phyloP scores from a whole-genome alignment of 441 rosid genomes.

The Pelargonium citronellum region DNA sequence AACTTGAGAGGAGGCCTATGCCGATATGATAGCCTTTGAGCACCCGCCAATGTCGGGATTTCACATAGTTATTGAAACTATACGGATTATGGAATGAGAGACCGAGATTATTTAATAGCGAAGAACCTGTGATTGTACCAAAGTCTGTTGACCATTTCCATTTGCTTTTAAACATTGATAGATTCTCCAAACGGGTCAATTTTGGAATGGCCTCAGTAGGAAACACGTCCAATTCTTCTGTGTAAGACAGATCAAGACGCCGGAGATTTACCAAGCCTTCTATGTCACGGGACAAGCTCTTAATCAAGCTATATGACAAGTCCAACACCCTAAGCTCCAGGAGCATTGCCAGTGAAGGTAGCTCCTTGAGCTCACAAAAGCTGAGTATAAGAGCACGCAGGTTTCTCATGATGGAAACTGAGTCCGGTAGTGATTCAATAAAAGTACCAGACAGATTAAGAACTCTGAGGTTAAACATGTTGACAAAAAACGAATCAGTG shows the following conservation, averaged over 20 bases:
- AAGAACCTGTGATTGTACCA: constrained; percentile 13
- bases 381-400: constrained; percentile 12
- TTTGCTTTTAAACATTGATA: constrained; percentile 20
- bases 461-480: constrained; percentile 13
- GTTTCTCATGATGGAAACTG: constrained; percentile 18
- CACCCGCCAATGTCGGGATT: constrained; percentile 19
- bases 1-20: constrained; percentile 13
- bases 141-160: constrained; percentile 20
- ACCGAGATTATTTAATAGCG: constrained; percentile 11
- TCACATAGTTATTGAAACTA: constrained; percentile 21
- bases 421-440: constrained; percentile 13
- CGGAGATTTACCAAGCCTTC: constrained; percentile 18
- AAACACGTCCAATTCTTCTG: constrained; percentile 8
- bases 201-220: constrained; percentile 5
- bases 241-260: constrained; percentile 17
- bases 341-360: constrained; percentile 20
- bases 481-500: constrained; percentile 14
- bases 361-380: neutral
- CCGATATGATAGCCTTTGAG: constrained; percentile 24
- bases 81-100: constrained; percentile 17
- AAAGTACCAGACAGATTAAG: constrained; percentile 11
- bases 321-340: constrained; percentile 17
- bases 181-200: constrained; percentile 16
- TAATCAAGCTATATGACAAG: constrained; percentile 8
- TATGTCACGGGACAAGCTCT: neutral